Base-by-base conservation (phyloP, 2,329 filamentous ascomycete species). In the Pseudogymnoascus pannorum region DNA sequence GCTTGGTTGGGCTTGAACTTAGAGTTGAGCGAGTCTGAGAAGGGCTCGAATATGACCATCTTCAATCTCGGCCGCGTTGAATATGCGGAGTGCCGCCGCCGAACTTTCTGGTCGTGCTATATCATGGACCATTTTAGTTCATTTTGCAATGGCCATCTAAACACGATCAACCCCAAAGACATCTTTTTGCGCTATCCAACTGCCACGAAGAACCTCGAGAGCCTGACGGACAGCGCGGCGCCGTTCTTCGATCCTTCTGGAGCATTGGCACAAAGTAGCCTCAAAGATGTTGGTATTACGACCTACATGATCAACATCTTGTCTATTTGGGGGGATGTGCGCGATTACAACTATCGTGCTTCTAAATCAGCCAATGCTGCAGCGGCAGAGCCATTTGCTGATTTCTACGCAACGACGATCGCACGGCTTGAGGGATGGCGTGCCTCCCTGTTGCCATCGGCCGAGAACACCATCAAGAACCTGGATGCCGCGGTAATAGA, bases 81-180 rank as follows among this genome's bases (percentile, higher is more conserved):
- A 29, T 81, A 86, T 66, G 79, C 81, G 22, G 88, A 92, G 72
- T 87, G 86, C 67, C 80, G 84, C 63, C 80, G 87, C 65, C 79
- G 88, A 61, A 90, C 87, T 0, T 87, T 90, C 68, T 92, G 87
- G 87, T 83, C 85, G 26, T 81, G 84, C 59, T 89, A 87, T 66
- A 75, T 90, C 66, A 80, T 89, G 71, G 88, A 91, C 73, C 81
- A 86, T 57, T 82, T 87, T 63, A 85, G 83, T 57, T 81, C 81
- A 12, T 79, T 85, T 63, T 85, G 80, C 59, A 79, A 80, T 1
- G 76, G 78, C 2, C 78, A 79, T 1, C 73, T 78, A 5, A 82
- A 78, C 57, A 79, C 82, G 64, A 79, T 90, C 63, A 81, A 84
- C 57, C 76, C 82, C 4, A 81, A 87, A 64, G 84, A 90, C 63